Percentiles rank a stretch among this genome's conserved stretches.
Evolutionary conservation across 345 rosid genomes (phyloP).

Genomic region (Sisymbrium altissimum): DNA sequence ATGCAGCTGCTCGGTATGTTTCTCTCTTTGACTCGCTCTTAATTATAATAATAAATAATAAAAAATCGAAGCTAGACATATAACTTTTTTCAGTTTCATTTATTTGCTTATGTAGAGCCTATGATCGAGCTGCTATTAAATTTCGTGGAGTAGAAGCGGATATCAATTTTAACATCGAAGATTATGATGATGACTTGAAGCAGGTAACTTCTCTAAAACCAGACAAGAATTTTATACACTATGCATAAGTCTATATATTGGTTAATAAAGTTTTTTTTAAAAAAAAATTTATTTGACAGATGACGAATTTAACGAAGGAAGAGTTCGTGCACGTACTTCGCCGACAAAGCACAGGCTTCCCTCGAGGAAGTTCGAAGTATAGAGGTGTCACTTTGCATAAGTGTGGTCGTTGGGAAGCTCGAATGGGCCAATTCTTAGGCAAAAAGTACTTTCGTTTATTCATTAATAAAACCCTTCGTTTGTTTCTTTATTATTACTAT

Average conservation of each 20-base stretch:
- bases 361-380: conserved; percentile 97
- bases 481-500: not conserved
- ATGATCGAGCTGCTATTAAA: conserved; percentile 98
- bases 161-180: conserved; percentile 83
- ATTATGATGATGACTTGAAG: conserved; percentile 90
- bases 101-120: conserved; percentile 56
- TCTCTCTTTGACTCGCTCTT: conserved; percentile 20
- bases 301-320: conserved; percentile 88
- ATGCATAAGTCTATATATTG: not conserved
- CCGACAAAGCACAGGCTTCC: conserved; percentile 98
- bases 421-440: conserved; percentile 98
- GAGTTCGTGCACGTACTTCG: conserved; percentile 98
- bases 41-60: not conserved
- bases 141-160: conserved; percentile 97
- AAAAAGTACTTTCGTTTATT: conserved; percentile 54
- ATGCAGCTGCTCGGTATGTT: conserved; percentile 94
- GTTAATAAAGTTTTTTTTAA: not conserved
- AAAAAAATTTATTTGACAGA: conserved; percentile 27
- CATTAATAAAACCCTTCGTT: not conserved
- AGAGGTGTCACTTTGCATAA: conserved; percentile 98
- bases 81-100: not conserved
- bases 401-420: conserved; percentile 99
- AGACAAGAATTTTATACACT: not conserved
- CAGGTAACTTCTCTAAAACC: conserved; percentile 47
- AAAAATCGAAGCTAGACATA: not conserved